Conservation (phyloP, 257 asterid species). For the Scutellaria galericulata region DNA sequence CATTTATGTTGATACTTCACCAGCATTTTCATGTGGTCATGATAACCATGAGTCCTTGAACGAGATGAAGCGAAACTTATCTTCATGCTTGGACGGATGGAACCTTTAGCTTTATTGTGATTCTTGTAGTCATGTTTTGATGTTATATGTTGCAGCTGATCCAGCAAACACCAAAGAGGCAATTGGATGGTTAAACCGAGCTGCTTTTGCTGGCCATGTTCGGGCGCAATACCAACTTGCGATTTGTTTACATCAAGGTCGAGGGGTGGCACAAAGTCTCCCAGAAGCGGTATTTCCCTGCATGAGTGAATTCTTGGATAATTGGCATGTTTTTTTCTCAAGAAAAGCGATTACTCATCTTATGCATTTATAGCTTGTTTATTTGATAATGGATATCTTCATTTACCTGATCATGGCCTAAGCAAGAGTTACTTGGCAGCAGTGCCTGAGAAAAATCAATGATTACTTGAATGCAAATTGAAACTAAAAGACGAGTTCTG, state of each 20-base stretch:
- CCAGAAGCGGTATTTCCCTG: slow-evolving; percentile 67
- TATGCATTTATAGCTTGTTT: no score
- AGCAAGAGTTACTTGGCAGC: neutral
- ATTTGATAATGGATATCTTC: no score
- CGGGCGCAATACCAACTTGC: slow-evolving; percentile 98
- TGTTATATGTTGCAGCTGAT: slow-evolving; percentile 55
- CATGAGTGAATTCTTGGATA: neutral
- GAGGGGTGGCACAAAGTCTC: slow-evolving; percentile 58
- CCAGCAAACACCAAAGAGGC: slow-evolving; percentile 71
- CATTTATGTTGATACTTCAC: neutral
- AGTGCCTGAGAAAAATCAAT: slow-evolving; percentile 5
- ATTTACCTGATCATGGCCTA: neutral
- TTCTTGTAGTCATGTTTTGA: slow-evolving; percentile 10
- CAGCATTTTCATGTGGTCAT: neutral
- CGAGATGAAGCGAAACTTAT: neutral
- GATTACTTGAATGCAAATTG: slow-evolving; percentile 1
- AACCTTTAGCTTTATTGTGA: neutral
- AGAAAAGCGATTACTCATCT: slow-evolving; percentile 15
- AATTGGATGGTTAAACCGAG: slow-evolving; percentile 66
- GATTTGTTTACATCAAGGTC: slow-evolving; percentile 85
- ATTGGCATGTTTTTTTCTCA: slow-evolving; percentile 5
- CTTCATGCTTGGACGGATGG: slow-evolving; percentile 8
- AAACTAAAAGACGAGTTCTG: neutral
- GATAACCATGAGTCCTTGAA: neutral
- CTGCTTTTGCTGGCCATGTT: slow-evolving; percentile 77